A percentile compares a stretch with the other conserved stretches of the same genome.
phyloP scores from a whole-genome alignment of 768 basidiomycete species.

The Podaxis pistillaris region DNA sequence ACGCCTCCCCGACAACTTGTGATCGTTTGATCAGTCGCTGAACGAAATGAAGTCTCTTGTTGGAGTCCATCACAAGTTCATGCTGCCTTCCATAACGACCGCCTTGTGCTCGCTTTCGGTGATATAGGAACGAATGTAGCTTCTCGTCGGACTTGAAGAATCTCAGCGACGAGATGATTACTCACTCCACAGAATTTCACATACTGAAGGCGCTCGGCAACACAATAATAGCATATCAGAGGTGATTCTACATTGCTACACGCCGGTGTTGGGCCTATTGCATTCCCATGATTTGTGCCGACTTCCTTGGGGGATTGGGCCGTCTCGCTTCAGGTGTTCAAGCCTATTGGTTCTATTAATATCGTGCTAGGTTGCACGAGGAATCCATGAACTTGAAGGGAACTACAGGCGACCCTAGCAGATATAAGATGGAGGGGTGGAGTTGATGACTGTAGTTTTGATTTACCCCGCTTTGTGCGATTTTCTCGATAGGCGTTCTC shows the following conservation, averaged over 20 bases:
- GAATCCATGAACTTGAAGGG: background rate
- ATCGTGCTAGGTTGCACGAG: background rate
- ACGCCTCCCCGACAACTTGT: background rate
- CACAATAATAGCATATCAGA: background rate
- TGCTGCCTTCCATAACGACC: background rate
- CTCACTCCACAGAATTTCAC: conserved; percentile 4
- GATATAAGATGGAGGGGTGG: conserved; percentile 1
- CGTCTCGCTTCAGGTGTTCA: too few species aligned
- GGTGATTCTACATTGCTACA: background rate
- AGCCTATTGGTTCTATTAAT: background rate
- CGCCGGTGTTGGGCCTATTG: background rate
- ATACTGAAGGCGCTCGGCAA: background rate
- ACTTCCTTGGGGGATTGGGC: background rate
- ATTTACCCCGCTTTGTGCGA: background rate
- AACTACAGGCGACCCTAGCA: background rate
- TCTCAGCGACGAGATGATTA: background rate
- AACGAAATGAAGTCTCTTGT: background rate
- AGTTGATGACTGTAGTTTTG: background rate
- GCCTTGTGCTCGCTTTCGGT: background rate
- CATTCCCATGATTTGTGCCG: background rate
- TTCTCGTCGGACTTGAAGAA: background rate
- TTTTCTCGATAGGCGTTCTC: background rate
- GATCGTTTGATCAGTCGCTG: background rate
- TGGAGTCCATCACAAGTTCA: background rate
- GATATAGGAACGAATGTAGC: background rate